These are phyloP conservation scores for Botrytis aclada DNA, from an alignment of 2,329 filamentous ascomycete species.

Conservation along the genomic window DNA sequence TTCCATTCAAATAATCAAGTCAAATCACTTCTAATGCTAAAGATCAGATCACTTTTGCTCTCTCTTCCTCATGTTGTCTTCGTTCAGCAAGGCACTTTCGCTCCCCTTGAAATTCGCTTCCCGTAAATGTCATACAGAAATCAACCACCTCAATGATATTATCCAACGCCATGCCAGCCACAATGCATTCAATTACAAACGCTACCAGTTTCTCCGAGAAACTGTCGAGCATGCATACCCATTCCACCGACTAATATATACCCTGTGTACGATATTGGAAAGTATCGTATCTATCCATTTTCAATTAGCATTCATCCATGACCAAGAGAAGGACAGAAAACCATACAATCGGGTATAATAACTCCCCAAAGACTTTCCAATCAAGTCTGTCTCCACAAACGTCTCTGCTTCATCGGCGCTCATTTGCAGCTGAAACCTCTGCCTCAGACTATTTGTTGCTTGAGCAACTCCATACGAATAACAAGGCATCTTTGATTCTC, in stretches of 20 bases:
- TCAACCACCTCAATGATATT: slow-evolving; percentile 14
- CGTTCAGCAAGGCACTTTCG: background rate
- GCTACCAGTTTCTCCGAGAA: background rate
- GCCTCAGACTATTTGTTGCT: slow-evolving; percentile 65
- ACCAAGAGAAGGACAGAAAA: background rate
- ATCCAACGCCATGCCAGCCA: slow-evolving; percentile 16
- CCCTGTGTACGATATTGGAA: slow-evolving; percentile 87
- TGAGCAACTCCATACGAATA: slow-evolving; percentile 71
- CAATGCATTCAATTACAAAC: background rate
- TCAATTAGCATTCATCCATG: slow-evolving; percentile 18
- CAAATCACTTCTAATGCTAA: background rate
- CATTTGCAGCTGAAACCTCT: slow-evolving; percentile 77
- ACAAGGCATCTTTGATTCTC: slow-evolving; percentile 80
- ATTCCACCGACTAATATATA: slow-evolving; percentile 59
- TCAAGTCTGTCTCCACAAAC: slow-evolving; percentile 76
- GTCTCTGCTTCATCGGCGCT: slow-evolving; percentile 78
- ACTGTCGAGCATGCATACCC: background rate
- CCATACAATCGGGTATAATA: slow-evolving; percentile 82
- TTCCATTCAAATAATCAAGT: background rate
- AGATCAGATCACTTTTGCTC: background rate
- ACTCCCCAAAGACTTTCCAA: slow-evolving; percentile 78
- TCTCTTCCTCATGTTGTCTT: background rate
- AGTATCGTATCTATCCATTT: slow-evolving; percentile 64
- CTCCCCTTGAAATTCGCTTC: background rate
- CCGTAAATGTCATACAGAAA: slow-evolving; percentile 5